Percentiles rank a stretch among this genome's conserved stretches.
Evolutionary conservation across 495 filamentous ascomycete species (phyloP).

Genomic region (Aspergillus ellipticus): DNA sequence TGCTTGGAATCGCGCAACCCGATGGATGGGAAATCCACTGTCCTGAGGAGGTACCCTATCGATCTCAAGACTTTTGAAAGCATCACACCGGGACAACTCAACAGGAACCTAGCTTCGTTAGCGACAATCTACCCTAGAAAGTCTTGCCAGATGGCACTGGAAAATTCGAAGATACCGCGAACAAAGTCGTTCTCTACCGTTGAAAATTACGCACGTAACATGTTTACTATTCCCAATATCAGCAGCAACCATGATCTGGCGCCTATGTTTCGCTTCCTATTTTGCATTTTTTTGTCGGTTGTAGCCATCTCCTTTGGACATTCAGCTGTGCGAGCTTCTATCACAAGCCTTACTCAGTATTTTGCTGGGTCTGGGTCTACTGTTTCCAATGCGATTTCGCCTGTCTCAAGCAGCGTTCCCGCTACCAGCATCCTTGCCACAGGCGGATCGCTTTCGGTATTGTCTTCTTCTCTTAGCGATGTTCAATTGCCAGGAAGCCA

Average conservation of each 20-base stretch:
- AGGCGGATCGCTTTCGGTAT: conserved; percentile 20
- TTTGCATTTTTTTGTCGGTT: conserved; percentile 38
- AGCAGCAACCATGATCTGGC: conserved; percentile 35
- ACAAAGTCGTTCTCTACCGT: conserved; percentile 17
- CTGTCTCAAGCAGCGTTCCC: conserved; percentile 7
- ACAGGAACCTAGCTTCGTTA: conserved; percentile 67
- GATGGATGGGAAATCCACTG: conserved; percentile 43
- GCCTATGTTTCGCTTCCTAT: conserved; percentile 36
- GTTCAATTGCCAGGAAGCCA: conserved; percentile 14
- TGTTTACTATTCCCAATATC: conserved; percentile 25
- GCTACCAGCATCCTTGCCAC: conserved; percentile 19
- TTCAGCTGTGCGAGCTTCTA: conserved; percentile 22
- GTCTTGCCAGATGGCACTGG: conserved; percentile 20
- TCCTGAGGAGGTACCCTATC: conserved; percentile 62
- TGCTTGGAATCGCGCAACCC: conserved; percentile 61
- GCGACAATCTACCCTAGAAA: conserved; percentile 46
- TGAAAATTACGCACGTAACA: conserved; percentile 30
- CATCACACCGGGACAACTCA: conserved; percentile 70
- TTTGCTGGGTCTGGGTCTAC: conserved; percentile 25
- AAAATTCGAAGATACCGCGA: conserved; percentile 10
- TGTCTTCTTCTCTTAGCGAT: conserved; percentile 18
- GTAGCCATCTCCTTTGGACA: conserved; percentile 36
- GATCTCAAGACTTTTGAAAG: conserved; percentile 70
- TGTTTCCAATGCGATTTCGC: conserved; percentile 20
- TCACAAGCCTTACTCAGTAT: conserved; percentile 25